A percentile compares a stretch with the other conserved stretches of the same genome.
These are phyloP conservation scores for Lipomyces yamanashiensis DNA, from an alignment of 805 yeast species.

Conservation along the genomic window DNA sequence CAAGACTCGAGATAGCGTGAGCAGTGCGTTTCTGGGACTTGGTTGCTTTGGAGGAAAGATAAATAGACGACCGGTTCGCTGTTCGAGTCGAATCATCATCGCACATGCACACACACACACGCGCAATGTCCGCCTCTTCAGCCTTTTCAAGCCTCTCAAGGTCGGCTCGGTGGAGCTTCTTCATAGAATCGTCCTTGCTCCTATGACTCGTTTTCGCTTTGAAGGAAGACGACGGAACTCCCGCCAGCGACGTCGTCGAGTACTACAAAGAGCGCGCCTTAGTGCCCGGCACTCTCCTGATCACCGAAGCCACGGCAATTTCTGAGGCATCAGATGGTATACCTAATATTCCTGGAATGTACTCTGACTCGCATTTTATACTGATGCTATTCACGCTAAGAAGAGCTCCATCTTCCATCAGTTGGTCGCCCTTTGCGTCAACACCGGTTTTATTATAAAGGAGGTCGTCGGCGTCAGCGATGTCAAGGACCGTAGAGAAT, in stretches of 20 bases:
- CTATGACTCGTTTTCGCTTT: constrained; percentile 55
- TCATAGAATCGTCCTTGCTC: constrained; percentile 56
- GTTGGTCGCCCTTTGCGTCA: constrained; percentile 51
- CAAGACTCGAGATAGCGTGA: too few species aligned
- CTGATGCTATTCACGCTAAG: constrained; percentile 53
- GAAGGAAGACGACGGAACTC: constrained; percentile 26
- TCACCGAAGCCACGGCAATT: constrained; percentile 60
- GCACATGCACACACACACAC: too few species aligned
- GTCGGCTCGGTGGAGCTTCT: constrained; percentile 39
- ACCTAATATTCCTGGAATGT: constrained; percentile 44
- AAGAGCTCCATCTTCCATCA: constrained; percentile 50
- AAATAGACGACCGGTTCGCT: too few species aligned
- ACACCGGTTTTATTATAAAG: constrained; percentile 36
- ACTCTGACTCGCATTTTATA: constrained; percentile 81
- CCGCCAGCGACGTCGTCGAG: constrained; percentile 50
- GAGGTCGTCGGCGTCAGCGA: background rate
- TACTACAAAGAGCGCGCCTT: constrained; percentile 61
- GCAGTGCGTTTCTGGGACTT: too few species aligned
- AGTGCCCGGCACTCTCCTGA: constrained; percentile 61
- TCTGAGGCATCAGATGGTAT: constrained; percentile 28
- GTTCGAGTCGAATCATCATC: too few species aligned
- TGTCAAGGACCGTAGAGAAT: constrained; percentile 37
- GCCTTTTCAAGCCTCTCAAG: constrained; percentile 39
- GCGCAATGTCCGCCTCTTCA: background rate
- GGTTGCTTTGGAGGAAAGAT: too few species aligned